Evolutionary conservation across 1,139 yeast genomes (phyloP), one percentile per base, ranked within the genome.

Genomic region (Yamadazyma kanchanaburiensis): DNA sequence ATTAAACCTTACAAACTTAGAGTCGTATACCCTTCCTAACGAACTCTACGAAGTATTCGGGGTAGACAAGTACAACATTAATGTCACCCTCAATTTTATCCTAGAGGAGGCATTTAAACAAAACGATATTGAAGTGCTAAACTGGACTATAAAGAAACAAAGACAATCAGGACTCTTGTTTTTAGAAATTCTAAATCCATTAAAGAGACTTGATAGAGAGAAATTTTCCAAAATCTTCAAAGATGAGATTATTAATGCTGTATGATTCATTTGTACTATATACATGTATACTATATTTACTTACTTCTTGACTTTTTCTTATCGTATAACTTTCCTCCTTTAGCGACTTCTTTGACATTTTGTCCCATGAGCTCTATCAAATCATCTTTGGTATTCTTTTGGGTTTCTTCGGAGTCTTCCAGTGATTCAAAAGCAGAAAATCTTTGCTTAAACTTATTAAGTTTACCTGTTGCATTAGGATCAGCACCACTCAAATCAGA

Each of bases 371-470:
- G 57, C 19, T 74, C 80, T 39, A 80, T 58, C 49, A 74, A 77
- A 39, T 70, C 80, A 43, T 75, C 81, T 24, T 48, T 49, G 19
- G 29, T 28, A 21, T 45, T 43, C 13, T 42, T 40, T n/a, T 39
- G 38, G 3, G 19, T 24, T n/a, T 27, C 32, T 12, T 29, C 26
- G 1, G 33, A 20, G 5, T 42, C 34, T n/a, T n/a, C n/a, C n/a
- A n/a, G n/a, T 12, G 41, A 42, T n/a, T 46, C 55, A 46, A 74
- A 82, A 35, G 78, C 63, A 31, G 82, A 62, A 49, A 72, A 89
- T 62, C 77, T 85, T 57, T 80, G 76, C 60, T 80, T 85, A 73
- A 89, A 91, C 60, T 77, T 84, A 56, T 83, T 85, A 54, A 89
- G 65, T 58, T 80, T 82, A 45, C 95, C 96, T 32, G 88, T 81